Evolutionary conservation across 805 yeast genomes (phyloP).

Genomic region (Ogataea minuta): DNA sequence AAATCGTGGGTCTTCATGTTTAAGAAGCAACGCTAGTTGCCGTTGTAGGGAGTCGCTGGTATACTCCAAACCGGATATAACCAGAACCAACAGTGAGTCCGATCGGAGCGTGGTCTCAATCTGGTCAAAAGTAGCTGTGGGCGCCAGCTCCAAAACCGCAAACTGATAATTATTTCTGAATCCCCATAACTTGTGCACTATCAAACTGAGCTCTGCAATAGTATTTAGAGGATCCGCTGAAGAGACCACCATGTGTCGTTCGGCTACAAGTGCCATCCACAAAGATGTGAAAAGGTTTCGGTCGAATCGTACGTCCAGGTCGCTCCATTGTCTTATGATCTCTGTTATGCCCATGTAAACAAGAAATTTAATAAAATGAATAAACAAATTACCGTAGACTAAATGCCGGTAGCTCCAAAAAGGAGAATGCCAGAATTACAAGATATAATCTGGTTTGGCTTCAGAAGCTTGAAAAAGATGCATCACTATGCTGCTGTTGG

Average conservation of each 20-base stretch:
- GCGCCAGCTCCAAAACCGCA: conserved; percentile 1
- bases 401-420: too few relatives aligned
- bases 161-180: conserved; percentile 1
- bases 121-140: conserved; percentile 8
- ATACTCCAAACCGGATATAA: conserved; percentile 12
- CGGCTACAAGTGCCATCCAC: conserved; percentile 27
- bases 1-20: conserved; percentile 10
- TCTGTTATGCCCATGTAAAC: conserved; percentile 5
- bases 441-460: too few relatives aligned
- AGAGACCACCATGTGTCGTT: conserved; percentile 28
- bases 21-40: conserved; percentile 5
- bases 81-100: conserved; percentile 5
- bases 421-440: too few relatives aligned
- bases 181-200: conserved; percentile 14
- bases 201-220: conserved; percentile 17
- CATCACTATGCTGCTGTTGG: too few relatives aligned
- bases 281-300: conserved; percentile 23
- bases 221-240: conserved; percentile 19
- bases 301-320: conserved; percentile 15
- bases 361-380: too few relatives aligned
- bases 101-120: conserved; percentile 4
- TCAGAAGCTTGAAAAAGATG: too few relatives aligned
- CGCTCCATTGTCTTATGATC: conserved; percentile 4
- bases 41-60: conserved; percentile 14
- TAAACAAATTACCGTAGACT: too few relatives aligned